Base-by-base conservation (phyloP, 768 basidiomycete species). In the Butyriboletus loyo region DNA sequence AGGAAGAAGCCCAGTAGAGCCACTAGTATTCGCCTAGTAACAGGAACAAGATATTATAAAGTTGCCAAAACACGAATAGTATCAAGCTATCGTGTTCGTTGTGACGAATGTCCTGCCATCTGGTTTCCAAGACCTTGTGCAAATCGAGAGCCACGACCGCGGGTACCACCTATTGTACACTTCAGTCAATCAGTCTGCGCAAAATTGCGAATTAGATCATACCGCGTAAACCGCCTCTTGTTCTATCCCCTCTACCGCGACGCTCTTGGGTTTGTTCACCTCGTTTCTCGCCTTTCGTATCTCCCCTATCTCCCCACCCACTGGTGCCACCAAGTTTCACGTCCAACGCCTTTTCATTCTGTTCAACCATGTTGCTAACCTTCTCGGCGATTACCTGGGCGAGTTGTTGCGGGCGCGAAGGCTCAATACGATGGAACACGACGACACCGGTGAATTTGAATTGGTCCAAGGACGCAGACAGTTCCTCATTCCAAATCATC, bases 401-500 rank as follows among this genome's bases (percentile, higher is more conserved):
- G n/a, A 98, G 77, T 67, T 93, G 88, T 70, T 99, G 97, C 4
- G 87, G 77, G 41, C 91, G 87, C 15, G 89, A 85, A 34, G 90
- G 79, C 61, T 98, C 95, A 52, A 92, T 82, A 50, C 92, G 86
- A 66, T 98, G 92, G 78, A 98, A 94, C 41, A 96, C 86, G 50
- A 99, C 81, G 38, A 96, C 93, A 34, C 85, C 87, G 22, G 86
- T 86, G 17, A 91, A 86, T 66, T 91, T 86, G 17, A 91, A 86
- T 66, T 91, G 92, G 68, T 98, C 97, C 49, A 98, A 77, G 15
- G 94, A 95, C 3, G 96, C 97, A 1, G 88, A 78, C 11, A 99
- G 77, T 65, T 98, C 94, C 63, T 98, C 97, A 64, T 81, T 92
- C 92, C 95, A 98, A 62, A 98, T 97, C 97, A 99, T 98, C 72